These are phyloP conservation scores for Pulveroboletus sp. DNA, from an alignment of 768 basidiomycete species.

Conservation along the genomic window DNA sequence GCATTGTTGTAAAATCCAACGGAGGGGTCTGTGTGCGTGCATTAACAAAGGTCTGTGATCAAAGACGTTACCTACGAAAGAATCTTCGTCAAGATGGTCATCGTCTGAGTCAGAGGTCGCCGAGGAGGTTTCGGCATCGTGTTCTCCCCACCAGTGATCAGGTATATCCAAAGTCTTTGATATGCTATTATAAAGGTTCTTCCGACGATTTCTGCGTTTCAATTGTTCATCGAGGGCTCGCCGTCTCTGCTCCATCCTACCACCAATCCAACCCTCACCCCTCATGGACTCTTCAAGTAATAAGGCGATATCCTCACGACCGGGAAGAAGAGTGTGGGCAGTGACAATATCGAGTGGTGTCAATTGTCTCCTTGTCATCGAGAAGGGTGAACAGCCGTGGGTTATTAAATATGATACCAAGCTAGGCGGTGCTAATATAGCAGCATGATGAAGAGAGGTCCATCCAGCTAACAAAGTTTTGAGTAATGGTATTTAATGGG, in stretches of 20 bases:
- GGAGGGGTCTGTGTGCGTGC: conserved; percentile 55
- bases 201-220: conserved; percentile 51
- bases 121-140: conserved; percentile 41
- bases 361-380: conserved; percentile 70
- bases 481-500: background rate
- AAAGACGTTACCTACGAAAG: conserved; percentile 39
- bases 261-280: conserved; percentile 76
- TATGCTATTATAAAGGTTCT: conserved; percentile 55
- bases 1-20: conserved; percentile 79
- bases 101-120: conserved; percentile 46
- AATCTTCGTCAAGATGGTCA: conserved; percentile 46
- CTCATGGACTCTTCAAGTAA: conserved; percentile 88
- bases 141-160: conserved; percentile 65
- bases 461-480: conserved; percentile 65
- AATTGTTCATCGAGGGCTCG: conserved; percentile 53
- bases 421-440: conserved; percentile 83
- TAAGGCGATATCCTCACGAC: conserved; percentile 81
- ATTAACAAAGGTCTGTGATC: conserved; percentile 3
- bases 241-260: conserved; percentile 67
- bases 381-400: conserved; percentile 82
- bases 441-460: conserved; percentile 93
- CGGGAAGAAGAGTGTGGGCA: conserved; percentile 74
- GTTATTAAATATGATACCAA: conserved; percentile 90
- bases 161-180: conserved; percentile 53
- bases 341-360: conserved; percentile 89